Base-by-base conservation (phyloP, 2,329 filamentous ascomycete genomes). In the Pyrenochaeta sp. region DNA sequence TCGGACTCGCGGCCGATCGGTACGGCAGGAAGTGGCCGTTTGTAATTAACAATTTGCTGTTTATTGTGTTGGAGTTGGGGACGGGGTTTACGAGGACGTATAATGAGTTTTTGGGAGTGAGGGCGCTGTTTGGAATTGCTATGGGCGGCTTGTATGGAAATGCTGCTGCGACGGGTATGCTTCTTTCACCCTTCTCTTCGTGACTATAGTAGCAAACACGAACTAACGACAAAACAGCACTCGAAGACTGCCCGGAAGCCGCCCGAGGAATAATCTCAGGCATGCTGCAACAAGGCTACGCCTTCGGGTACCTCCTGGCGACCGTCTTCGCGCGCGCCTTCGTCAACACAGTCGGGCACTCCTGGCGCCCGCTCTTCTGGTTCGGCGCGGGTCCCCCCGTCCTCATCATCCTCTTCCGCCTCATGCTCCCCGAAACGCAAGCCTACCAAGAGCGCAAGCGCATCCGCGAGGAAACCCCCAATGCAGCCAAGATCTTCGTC, bases 301-400 rank as follows among this genome's bases (percentile, higher is more conserved):
- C 82, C 0, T 84, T 85, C 59, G 83, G 83, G 2, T 86, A 85
- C 61, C 72, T 86, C n/a, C 74, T 86, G 1, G 82, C 80, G 0
- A 79, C 79, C 1, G 79, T 80, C 7, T 82, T 83, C 58, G 74
- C 71, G 0, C 66, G 76, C 28, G 89, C 78, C 4, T 79, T 94
- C 6, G 83, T 92, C 35, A 75, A 88, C 68, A 94, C 90, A 1
- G 93, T 90, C 0, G 69, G 83, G 1, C 86, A 95, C 64, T 85
- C 81, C 38, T 96, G 91, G 91, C 80, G 91, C 6, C 89, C 90
- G 0, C 77, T 96, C 0, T 96, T 86, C 77, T 96, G 91, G 90
- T 96, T 96, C 68, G 90, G 86, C 9, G 89, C 90, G 5, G 82
- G 86, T 24, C 89, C 89, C 0, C 91, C 91, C 0, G 79, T 91